Evolutionary conservation across 73 alveolate genomes (phyloP), one percentile per base, ranked within the genome.

Genomic region (Paramecium biaurelia): DNA sequence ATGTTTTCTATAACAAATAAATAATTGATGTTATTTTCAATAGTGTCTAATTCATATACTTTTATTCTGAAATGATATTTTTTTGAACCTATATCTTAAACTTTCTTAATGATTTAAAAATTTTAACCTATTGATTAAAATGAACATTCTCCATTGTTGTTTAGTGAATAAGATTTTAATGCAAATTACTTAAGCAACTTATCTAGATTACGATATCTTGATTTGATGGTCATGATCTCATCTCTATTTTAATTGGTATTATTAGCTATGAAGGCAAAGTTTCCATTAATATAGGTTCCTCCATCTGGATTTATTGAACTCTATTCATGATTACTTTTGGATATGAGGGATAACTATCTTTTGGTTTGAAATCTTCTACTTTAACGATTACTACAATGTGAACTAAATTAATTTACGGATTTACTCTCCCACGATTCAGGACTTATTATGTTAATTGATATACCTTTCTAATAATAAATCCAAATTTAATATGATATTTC

Each of bases 1-100:
- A 72, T 72, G 34, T 72, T 72, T 15, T 72, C 86, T 12, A 72
- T 35, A 7, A 72, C 86, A 72, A 72, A 72, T 18, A 72, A 72
- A 35, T 72, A 72, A 72, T 63, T 63, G 28, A 63, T 32, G 26
- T 26, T 63, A 30, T 63, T 32, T 30, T 14, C 84, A 11, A 14
- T 32, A 63, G 28, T 24, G 26, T 63, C 84, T 30, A 63, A 32
- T 63, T 63, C 84, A 63, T 63, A 63, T 0, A 63, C 45, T 63
- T 63, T 63, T 11, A 63, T 63, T 63, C 84, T 63, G 12, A 63
- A 63, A 4, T 63, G 12, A 63, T 63, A 63, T 26, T 63, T 63
- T 63, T 63, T 63, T 1, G 84, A 30, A 30, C 47, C 84, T 4
- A 63, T 63, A 5, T 63, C 84, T 63, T 63, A 7, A 0, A 63